Evolutionary conservation across 768 basidiomycete genomes (phyloP).

Genomic region (Amanita jacksonii): DNA sequence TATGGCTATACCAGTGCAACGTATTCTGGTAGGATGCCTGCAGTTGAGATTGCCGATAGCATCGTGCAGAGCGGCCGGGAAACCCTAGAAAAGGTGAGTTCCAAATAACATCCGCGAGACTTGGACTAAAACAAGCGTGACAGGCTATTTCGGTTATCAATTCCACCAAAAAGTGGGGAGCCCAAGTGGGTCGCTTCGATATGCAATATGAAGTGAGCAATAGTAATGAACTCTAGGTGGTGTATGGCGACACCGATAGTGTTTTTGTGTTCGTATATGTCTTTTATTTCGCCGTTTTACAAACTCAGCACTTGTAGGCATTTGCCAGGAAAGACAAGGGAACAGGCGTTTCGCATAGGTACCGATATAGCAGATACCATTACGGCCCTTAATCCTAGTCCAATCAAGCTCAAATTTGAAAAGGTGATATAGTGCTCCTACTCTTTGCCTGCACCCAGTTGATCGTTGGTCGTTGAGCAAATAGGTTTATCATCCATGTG

Average conservation of each 20-base stretch:
- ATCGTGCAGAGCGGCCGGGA: constrained; percentile 96
- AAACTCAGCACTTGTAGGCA: constrained; percentile 28
- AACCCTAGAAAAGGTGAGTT: constrained; percentile 79
- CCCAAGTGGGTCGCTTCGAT: constrained; percentile 29
- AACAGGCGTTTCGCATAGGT: constrained; percentile 89
- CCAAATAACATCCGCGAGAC: not conserved
- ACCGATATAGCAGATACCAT: constrained; percentile 86
- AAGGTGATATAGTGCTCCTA: constrained; percentile 46
- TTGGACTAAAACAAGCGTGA: not conserved
- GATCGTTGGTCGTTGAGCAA: not conserved
- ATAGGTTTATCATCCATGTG: constrained; percentile 89
- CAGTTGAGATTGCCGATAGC: constrained; percentile 95
- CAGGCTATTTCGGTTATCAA: constrained; percentile 83
- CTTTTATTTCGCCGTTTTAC: not conserved
- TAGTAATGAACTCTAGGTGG: constrained; percentile 39
- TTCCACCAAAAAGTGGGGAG: constrained; percentile 75
- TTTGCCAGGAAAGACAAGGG: constrained; percentile 83
- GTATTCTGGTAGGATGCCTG: constrained; percentile 96
- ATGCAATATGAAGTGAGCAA: not conserved
- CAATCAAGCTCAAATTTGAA: constrained; percentile 95
- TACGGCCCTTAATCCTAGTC: constrained; percentile 79
- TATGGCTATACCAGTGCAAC: constrained; percentile 96
- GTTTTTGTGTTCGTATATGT: constrained; percentile 55
- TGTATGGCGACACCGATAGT: constrained; percentile 98
- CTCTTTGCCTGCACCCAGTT: not conserved